Base-by-base conservation (phyloP, 257 asterid genomes). In the Rauvolfia tetraphylla region DNA sequence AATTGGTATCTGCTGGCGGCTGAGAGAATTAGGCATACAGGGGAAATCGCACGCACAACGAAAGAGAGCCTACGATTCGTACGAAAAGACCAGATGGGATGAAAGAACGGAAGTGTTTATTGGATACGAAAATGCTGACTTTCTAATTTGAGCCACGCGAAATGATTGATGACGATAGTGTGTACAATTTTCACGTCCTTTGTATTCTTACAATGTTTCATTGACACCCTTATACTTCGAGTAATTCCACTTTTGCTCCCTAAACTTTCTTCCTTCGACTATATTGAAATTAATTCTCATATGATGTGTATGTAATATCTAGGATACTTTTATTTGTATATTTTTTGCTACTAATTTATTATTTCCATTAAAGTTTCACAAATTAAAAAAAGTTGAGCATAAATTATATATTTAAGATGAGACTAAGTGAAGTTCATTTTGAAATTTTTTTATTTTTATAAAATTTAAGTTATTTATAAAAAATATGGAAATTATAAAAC, bases 1-100 rank as follows among this genome's bases (percentile, higher is more conserved):
- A 65, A 44, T 42, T 73, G 62, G 68, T n/a, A 66, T 76, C 73
- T 73, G 83, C 78, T 84, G 90, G 85, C 88, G 79, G 79, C 83
- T n/a, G 76, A 70, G 56, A 27, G 54, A 46, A 79, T 67, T 68
- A 68, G 13, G 51, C 10, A 46, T 33, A 62, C 27, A 65, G 71
- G 18, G 7, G 29, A 18, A 65, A 65, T 65, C 71, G 39, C 1
- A 36, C 11, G 71, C 20, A 65, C n/a, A 65, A 36, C 29, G 2
- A 65, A 36, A 34, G 17, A 39, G 29, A 65, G 20, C 23, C n/a
- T 33, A 33, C 42, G 48, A 65, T 7, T 20, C 25, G 46, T 18
- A 65, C 25, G 14, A 7, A 5, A 17, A 36, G 1, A 22, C 51
- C 51, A 22, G 49, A 38, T 66, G 46, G 6, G 48, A 66, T 67